These are phyloP conservation scores for Cladosporium colombiae DNA, from an alignment of 2,329 filamentous ascomycete species.

Conservation along the genomic window DNA sequence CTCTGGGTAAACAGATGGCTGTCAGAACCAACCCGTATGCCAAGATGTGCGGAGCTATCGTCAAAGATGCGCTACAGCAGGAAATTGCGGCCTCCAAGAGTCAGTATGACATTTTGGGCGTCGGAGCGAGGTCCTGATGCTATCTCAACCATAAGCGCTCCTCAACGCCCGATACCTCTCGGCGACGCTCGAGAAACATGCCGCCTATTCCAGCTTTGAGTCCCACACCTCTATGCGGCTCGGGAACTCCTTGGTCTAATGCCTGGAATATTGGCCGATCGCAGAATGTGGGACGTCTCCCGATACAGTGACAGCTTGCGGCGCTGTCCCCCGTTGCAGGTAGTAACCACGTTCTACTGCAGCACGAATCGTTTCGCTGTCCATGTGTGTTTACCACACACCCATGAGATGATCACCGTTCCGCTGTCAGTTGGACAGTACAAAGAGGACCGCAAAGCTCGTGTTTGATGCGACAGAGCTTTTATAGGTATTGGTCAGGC, in stretches of 20 bases:
- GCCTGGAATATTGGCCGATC: not conserved
- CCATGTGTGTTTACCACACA: not conserved
- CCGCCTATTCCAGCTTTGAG: not conserved
- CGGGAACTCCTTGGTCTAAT: too few relatives aligned
- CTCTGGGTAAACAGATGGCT: constrained; percentile 57
- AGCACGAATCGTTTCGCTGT: not conserved
- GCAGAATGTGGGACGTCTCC: not conserved
- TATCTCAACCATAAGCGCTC: not conserved
- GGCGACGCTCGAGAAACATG: not conserved
- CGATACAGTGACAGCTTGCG: not conserved
- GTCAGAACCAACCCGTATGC: constrained; percentile 64
- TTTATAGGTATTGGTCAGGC: not conserved
- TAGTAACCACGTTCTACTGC: not conserved
- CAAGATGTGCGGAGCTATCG: constrained; percentile 63
- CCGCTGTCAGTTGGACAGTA: not conserved
- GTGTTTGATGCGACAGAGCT: not conserved
- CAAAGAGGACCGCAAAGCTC: too few relatives aligned
- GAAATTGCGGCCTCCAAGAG: constrained; percentile 44
- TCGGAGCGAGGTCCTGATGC: not conserved
- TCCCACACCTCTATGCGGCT: too few relatives aligned
- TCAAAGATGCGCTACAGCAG: constrained; percentile 60
- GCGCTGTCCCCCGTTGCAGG: not conserved
- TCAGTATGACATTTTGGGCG: not conserved
- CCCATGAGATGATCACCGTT: not conserved
- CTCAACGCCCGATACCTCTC: not conserved